Evolutionary conservation across 805 yeast genomes (phyloP), one percentile per base, ranked within the genome.

Genomic region (Yarrowia osloensis): DNA sequence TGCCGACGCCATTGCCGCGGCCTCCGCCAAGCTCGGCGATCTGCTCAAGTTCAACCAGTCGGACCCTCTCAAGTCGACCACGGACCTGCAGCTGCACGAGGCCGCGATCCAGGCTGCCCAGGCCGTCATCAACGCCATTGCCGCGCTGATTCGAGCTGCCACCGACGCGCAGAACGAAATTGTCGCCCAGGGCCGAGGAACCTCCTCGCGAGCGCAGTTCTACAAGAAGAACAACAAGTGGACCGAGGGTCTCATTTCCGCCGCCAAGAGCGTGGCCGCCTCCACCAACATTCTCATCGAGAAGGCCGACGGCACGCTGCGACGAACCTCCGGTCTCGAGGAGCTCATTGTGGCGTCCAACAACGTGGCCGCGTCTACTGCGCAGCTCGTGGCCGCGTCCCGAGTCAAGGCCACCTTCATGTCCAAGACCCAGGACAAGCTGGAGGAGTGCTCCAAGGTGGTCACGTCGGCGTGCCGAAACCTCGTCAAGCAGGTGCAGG

Each of bases 221-320:
- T 92, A 92, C 78, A 89, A 88, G 75, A 91, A 90, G 77, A 89
- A 91, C 76, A 91, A 87, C 76, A 83, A 94, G 72, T 91, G 97
- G 97, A 90, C 97, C 0, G 96, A 92, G 77, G 97, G 97, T 24
- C 85, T 91, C 67, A 87, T 91, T 33, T 89, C 96, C 68, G 97
- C 97, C 19, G 91, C 97, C 1, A 88, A 88, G 72, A 87, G 94
- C 0, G 95, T 91, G 44, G 97, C 96, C 1, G 85, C 85, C 2
- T 85, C 97, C 0, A 92, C 97, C 2, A 88, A 87, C 72, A 80
- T 88, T n/a, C 81, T 91, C 70, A 91, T 91, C 68, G 85, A 85
- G 68, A 88, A 91, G n/a, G 96, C 97, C 0, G 95, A 91, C 77
- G 95, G 96, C 21, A 91, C 90, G 19, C 79, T 91, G 44, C 81